These are phyloP conservation scores for Hypoxylon trugodes DNA, from an alignment of 495 filamentous ascomycete species.

Conservation along the genomic window DNA sequence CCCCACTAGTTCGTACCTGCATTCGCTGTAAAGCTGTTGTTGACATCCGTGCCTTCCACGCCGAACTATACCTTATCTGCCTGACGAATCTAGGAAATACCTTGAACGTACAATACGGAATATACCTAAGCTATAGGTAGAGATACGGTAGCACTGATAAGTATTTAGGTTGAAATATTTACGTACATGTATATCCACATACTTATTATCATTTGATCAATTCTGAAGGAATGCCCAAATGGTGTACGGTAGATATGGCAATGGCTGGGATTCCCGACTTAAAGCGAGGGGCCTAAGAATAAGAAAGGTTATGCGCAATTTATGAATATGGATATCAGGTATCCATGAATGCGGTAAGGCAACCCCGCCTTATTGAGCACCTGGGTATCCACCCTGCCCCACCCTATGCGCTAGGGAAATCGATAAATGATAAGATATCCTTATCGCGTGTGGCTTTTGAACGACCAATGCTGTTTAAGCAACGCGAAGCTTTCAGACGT, in stretches of 20 bases:
- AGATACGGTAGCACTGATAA: not conserved
- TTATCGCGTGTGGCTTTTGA: constrained; percentile 17
- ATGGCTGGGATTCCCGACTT: no score
- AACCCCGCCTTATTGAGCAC: constrained; percentile 13
- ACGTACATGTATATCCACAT: no score
- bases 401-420: not conserved
- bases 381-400: not conserved
- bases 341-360: constrained; percentile 4
- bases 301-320: not conserved
- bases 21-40: constrained; percentile 14
- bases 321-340: constrained; percentile 3
- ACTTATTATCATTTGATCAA: no score
- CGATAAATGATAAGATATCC: constrained; percentile 26
- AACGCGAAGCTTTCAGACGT: not conserved
- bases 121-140: not conserved
- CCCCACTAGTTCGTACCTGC: constrained; percentile 38
- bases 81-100: not conserved
- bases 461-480: not conserved
- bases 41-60: not conserved
- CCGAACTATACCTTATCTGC: constrained; percentile 9
- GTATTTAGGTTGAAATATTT: no score
- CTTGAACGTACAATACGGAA: not conserved
- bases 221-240: no score
- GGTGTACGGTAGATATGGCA: no score
- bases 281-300: no score